Conservation (phyloP, 2,329 filamentous ascomycete genomes). For the Fusarium sp. region DNA sequence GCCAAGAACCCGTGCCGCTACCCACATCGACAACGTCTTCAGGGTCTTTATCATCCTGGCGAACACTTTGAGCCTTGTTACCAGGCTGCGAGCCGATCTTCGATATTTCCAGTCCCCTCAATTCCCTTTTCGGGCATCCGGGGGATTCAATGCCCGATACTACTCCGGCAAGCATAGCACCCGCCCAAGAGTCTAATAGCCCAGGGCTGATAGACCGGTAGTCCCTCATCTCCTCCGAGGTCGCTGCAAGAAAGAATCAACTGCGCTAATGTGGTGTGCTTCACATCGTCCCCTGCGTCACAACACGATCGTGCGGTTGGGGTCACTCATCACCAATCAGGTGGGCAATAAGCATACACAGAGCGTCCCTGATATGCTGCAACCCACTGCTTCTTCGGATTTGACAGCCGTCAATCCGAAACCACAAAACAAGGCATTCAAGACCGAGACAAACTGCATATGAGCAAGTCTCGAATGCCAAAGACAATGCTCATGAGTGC, state of each 20-base stretch:
- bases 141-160: conserved; percentile 6
- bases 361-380: conserved; percentile 30
- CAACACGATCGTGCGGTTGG: conserved; percentile 19
- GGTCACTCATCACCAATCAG: conserved; percentile 8
- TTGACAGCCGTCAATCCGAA: conserved; percentile 28
- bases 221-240: conserved; percentile 10
- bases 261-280: conserved; percentile 14
- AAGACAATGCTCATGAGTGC: neutral
- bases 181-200: neutral
- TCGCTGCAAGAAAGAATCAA: conserved; percentile 20
- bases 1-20: neutral
- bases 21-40: neutral
- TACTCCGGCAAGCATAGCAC: neutral
- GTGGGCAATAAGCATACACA: conserved; percentile 6
- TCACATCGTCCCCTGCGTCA: conserved; percentile 33
- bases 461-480: neutral
- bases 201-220: neutral
- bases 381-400: conserved; percentile 27
- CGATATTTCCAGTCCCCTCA: neutral
- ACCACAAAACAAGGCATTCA: neutral
- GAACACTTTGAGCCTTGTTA: conserved; percentile 12
- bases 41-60: conserved; percentile 26
- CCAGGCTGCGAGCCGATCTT: conserved; percentile 9
- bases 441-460: neutral
- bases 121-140: conserved; percentile 11